Evolutionary conservation across 352 stramenopile species (phyloP), one percentile per base, ranked within the genome.

Genomic region (Phytophthora brassicae): DNA sequence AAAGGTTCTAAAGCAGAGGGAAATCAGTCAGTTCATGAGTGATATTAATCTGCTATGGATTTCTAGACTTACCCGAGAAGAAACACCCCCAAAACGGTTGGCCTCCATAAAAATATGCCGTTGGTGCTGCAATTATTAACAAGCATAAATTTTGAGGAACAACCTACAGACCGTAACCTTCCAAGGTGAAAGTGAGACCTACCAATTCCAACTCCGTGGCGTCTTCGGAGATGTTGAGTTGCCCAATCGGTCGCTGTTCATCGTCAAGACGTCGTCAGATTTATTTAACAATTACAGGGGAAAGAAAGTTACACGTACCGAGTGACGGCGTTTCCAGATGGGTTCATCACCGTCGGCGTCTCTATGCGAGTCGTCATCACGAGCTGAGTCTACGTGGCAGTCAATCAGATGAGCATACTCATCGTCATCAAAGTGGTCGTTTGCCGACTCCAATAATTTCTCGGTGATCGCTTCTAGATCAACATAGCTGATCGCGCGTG

Each of bases 391-490:
- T 7, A 91, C 65, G 31, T 91, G 78, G 23, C 62, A 84, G 46
- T 91, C 82, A 60, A 89, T 89, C 23, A 91, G 51, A 41, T 89
- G 47, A 11, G 60, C 76, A 24, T 89, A 91, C 41, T 89, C 80
- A 1, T 88, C 80, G 16, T 83, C 61, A 8, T 76, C 60, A 9
- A 77, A 68, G 0, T 71, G 70, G n/a, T 89, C 76, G 24, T 88
- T 72, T 16, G 85, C 53, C 23, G 84, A 64, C 26, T 88, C 70
- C 3, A 91, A 57, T 49, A 91, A 58, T 58, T 70, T 79, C 50
- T 91, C 78, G 2, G 82, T 91, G 58, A 91, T 91, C 68, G 77
- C 72, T 66, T 91, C 80, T 3, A 91, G 53, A 20, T 91, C 82
- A 14, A 75, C 66, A 60, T 88, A 89, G 54, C 82, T 91, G 58